Evolutionary conservation across 805 yeast species (phyloP), one percentile per base, ranked within the genome.

Genomic region (Spathaspora boniae): DNA sequence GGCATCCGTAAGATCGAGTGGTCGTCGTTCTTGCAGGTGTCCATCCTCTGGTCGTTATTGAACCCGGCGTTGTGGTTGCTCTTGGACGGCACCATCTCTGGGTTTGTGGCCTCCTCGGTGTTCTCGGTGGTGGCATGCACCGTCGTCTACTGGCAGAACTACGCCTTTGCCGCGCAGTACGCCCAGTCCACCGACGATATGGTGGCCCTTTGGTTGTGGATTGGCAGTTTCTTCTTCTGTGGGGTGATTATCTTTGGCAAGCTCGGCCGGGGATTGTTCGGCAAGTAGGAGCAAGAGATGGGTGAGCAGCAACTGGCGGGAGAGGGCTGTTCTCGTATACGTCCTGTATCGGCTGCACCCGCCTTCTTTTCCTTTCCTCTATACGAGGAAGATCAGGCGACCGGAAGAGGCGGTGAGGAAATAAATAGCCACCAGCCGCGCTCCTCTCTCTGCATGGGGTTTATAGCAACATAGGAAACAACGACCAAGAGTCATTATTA

Each of bases 1-100:
- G 87, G 86, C 16, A 70, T 84, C 22, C 70, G 85, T 46, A 78
- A 76, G 44, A 65, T 80, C 25, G 82, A 80, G 47, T 83, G 91
- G 91, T 59, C 70, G 32, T 72, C 82, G 0, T 70, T 79, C 14
- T 58, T 78, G 28, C 88, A 84, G 48, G 81, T 83, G 9, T 70
- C 82, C 3, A 58, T 74, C 29, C 68, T 80, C 4, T 82, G 86
- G 82, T 63, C 77, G 9, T 55, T 77, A 16, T 60, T 81, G 36
- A 80, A 80, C 55, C 74, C 83, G 0, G 74, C 82, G 4, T 61
- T 83, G 21, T 82, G 91, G 88, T 50, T 76, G 34, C 59, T 79
- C 33, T 66, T 80, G 34, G 87, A 80, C 50, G 79, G 82, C 2
- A 72, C 84, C 2, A 38, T 67, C 6, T 65, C 74, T 9, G 80